phyloP scores from a whole-genome alignment of 2,329 filamentous ascomycete genomes.

The Triangularia verruculosa region DNA sequence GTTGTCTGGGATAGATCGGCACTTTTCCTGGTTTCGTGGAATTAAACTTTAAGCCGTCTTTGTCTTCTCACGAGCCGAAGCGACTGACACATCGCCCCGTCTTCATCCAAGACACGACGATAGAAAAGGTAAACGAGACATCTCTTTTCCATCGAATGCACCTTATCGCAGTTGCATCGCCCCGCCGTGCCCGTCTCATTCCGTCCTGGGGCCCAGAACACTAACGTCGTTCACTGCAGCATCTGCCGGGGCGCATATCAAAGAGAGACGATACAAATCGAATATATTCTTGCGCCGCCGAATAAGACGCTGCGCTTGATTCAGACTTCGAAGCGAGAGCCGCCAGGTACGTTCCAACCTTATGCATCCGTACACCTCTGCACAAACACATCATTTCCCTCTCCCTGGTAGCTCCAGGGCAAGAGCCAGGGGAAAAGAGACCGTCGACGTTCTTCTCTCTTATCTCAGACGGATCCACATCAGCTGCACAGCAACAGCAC shows the following conservation, averaged over 20 bases:
- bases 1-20: neutral
- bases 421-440: neutral
- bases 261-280: neutral
- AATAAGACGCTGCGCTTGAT: neutral
- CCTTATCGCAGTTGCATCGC: slow-evolving; percentile 11
- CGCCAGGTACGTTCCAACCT: neutral
- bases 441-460: neutral
- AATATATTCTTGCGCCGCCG: neutral
- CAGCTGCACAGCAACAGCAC: neutral
- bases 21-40: neutral
- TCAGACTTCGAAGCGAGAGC: neutral
- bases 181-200: slow-evolving; percentile 10
- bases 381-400: neutral
- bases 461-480: slow-evolving; percentile 9
- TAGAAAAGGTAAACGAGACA: slow-evolving; percentile 4
- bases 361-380: neutral
- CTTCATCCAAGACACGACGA: neutral
- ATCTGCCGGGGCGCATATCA: neutral
- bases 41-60: slow-evolving; percentile 3
- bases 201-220: neutral
- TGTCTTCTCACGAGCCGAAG: neutral
- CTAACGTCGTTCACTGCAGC: neutral
- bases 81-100: neutral
- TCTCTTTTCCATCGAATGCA: neutral
- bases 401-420: slow-evolving; percentile 7